These are phyloP conservation scores for Trichosporon sp. DNA, from an alignment of 1,284 basidiomycete species.

Conservation along the genomic window DNA sequence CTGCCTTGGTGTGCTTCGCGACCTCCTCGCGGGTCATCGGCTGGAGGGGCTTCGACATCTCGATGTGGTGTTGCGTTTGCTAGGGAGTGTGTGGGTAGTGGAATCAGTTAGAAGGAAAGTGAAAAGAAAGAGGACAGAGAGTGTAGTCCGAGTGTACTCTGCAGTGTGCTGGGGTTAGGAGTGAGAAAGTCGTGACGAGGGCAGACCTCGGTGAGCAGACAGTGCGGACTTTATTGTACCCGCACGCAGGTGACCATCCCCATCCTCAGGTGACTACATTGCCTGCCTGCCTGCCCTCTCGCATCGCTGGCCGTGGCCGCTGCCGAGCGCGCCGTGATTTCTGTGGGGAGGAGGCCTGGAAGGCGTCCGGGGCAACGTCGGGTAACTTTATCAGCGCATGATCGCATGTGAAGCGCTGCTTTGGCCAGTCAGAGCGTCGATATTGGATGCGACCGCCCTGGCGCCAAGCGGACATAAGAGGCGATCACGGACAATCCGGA, in stretches of 20 bases:
- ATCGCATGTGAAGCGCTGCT: background rate
- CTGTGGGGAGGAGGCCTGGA: no score
- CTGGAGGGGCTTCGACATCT: constrained; percentile 27
- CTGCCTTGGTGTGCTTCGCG: constrained; percentile 62
- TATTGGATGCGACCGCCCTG: background rate
- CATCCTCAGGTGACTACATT: background rate
- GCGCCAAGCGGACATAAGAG: background rate
- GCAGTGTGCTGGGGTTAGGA: background rate
- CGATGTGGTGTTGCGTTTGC: background rate
- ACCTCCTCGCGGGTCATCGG: constrained; percentile 47
- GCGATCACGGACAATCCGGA: background rate
- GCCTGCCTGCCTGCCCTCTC: background rate
- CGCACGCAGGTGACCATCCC: background rate
- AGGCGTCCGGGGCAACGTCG: background rate
- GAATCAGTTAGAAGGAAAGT: background rate
- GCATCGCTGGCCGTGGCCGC: no score
- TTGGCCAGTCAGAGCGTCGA: background rate
- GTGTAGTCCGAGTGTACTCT: no score
- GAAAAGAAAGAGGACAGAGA: no score
- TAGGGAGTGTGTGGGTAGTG: background rate
- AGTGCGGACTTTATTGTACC: background rate
- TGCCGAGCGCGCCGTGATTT: background rate
- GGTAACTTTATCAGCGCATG: background rate
- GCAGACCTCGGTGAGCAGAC: background rate
- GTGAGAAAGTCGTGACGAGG: background rate